Base-by-base conservation (phyloP, 225 moss, liverwort and hornwort genomes). In the Sphagnum tenellum region DNA sequence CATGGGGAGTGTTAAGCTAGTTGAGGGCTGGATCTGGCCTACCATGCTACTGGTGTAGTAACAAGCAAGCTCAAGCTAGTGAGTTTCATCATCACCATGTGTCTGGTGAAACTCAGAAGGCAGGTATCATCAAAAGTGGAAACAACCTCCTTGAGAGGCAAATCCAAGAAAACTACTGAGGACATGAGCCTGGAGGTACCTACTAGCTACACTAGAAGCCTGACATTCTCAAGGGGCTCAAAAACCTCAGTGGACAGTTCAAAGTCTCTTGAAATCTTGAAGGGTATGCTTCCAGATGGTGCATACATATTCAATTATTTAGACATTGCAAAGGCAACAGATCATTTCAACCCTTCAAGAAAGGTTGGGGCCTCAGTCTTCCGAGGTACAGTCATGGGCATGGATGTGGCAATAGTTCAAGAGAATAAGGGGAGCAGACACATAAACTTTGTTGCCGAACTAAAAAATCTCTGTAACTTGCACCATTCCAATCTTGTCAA, bases 321-420 rank as follows among this genome's bases (percentile, higher is more conserved):
- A 70, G 95, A 96, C 59, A 74, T 96, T 6, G 70, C 76, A 11
- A 82, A 73, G 66, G 95, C 92, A 14, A 96, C 95, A 0, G 88
- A 96, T 4, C 65, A 82, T 71, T 96, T 96, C 63, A 89, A 81
- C 61, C 4, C 74, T 1, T 63, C 61, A 2, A 78, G 72, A 55
- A 88, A 82, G 60, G 73, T 96, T 45, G 89, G 92, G 7, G 74
- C 69, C 47, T 76, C 75, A 49, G 81, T 88, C 4, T 96, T 83
- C 47, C 89, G 85, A 69, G 95, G 92, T 14, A 77, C 71, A 1
- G 68, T 92, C 5, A 70, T 73, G 49, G 75, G 75, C 12, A 73
- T 73, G 70, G 78, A 66, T 45, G 86, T 96, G 12, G 82, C 81
- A 10, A 79, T 96, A 0, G 75, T 84, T 3, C 67, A 78, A 64